phyloP scores from a whole-genome alignment of 2,329 filamentous ascomycete genomes.

The Fusarium keratoplasticum region DNA sequence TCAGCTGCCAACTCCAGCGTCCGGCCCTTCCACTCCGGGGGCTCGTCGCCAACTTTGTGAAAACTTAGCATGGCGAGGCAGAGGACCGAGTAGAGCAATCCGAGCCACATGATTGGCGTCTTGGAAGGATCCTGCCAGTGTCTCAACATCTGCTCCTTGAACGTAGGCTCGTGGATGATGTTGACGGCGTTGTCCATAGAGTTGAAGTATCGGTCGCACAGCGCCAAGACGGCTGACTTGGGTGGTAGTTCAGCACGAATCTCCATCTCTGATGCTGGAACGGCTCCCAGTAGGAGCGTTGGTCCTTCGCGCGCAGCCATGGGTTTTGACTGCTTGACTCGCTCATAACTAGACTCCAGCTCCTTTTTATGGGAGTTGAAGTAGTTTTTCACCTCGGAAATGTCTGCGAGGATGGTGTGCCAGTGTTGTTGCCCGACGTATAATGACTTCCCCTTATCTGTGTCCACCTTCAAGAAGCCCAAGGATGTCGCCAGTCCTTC shows the following conservation, averaged over 20 bases:
- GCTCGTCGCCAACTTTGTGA: conserved; percentile 82
- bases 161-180: conserved; percentile 86
- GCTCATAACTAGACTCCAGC: conserved; percentile 82
- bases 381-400: conserved; percentile 93
- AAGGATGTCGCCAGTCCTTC: conserved; percentile 77
- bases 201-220: conserved; percentile 92
- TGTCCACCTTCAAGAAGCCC: conserved; percentile 84
- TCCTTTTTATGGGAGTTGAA: conserved; percentile 90
- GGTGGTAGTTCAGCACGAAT: conserved; percentile 83
- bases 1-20: conserved; percentile 69
- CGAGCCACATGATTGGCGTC: conserved; percentile 82
- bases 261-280: conserved; percentile 78
- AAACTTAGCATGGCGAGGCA: conserved; percentile 84
- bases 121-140: conserved; percentile 80
- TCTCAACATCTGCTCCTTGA: conserved; percentile 75
- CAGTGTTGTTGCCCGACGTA: conserved; percentile 88
- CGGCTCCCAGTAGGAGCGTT: conserved; percentile 81
- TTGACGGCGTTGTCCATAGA: conserved; percentile 78
- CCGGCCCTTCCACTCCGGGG: conserved; percentile 79
- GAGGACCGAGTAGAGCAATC: conserved; percentile 80
- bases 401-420: conserved; percentile 83
- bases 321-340: conserved; percentile 77
- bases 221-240: conserved; percentile 83
- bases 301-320: conserved; percentile 72
- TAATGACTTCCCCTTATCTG: conserved; percentile 80